Evolutionary conservation across 2,329 filamentous ascomycete species (phyloP).

Genomic region (Knufia fluminis): DNA sequence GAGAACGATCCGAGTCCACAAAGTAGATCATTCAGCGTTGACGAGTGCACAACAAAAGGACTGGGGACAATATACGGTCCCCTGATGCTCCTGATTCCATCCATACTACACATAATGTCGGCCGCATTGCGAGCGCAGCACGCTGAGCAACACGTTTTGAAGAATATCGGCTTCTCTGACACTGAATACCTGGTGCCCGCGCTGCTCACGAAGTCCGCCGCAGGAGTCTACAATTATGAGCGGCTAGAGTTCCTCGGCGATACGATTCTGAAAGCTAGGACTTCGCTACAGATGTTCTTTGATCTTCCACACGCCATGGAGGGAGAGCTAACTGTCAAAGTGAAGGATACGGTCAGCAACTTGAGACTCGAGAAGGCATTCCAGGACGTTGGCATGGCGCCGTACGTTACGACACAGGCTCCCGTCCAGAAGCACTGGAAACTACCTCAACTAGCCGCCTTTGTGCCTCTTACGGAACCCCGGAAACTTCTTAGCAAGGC

Average conservation of each 20-base stretch:
- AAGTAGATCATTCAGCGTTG: neutral
- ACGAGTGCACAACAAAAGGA: conserved; percentile 4
- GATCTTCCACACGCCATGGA: conserved; percentile 62
- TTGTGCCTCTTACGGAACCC: conserved; percentile 15
- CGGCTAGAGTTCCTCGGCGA: conserved; percentile 82
- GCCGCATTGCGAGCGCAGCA: conserved; percentile 12
- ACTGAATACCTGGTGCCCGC: neutral
- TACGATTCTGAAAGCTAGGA: conserved; percentile 65
- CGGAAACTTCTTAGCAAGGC: conserved; percentile 60
- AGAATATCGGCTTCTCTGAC: neutral
- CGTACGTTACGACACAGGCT: conserved; percentile 58
- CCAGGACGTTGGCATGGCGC: conserved; percentile 54
- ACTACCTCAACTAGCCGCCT: conserved; percentile 1
- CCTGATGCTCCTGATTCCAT: conserved; percentile 17
- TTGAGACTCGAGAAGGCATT: conserved; percentile 59
- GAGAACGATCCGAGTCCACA: neutral
- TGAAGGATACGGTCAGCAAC: conserved; percentile 66
- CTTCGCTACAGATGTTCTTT: conserved; percentile 56
- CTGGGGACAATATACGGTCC: conserved; percentile 11
- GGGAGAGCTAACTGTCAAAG: conserved; percentile 59
- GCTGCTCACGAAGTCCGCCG: conserved; percentile 6
- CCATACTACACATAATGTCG: conserved; percentile 20
- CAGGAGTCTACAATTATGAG: conserved; percentile 56
- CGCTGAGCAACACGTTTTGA: conserved; percentile 13
- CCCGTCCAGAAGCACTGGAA: conserved; percentile 68